A percentile compares a stretch with the other conserved stretches of the same genome.
These are phyloP conservation scores for Cicer arietinum DNA, from an alignment of 306 rosid genomes.

Conservation along the genomic window DNA sequence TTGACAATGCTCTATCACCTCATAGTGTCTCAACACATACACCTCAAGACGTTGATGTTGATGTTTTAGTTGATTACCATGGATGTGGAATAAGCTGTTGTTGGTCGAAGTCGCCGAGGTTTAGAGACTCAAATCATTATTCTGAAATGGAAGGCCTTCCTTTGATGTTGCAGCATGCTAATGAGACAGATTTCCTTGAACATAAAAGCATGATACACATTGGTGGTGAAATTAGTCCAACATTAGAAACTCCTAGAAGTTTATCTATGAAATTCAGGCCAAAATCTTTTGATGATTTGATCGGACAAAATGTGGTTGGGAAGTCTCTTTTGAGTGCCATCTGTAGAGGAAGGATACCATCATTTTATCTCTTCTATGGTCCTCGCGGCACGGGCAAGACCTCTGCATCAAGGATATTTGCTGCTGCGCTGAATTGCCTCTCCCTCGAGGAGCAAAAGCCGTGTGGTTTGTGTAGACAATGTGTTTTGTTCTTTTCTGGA, in stretches of 20 bases:
- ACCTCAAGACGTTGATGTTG: slow-evolving; percentile 54
- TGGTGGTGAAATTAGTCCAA: slow-evolving; percentile 52
- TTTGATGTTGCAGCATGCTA: slow-evolving; percentile 56
- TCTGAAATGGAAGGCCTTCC: slow-evolving; percentile 63
- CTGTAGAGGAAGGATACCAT: slow-evolving; percentile 66
- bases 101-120: slow-evolving; percentile 79
- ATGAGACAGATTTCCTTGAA: slow-evolving; percentile 47
- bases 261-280: slow-evolving; percentile 78
- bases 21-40: slow-evolving; percentile 37
- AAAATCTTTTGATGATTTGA: slow-evolving; percentile 74
- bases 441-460: slow-evolving; percentile 68
- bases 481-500: slow-evolving; percentile 71
- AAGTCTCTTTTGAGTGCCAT: slow-evolving; percentile 88
- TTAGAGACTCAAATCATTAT: slow-evolving; percentile 53
- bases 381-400: slow-evolving; percentile 92
- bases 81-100: slow-evolving; percentile 76
- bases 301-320: slow-evolving; percentile 79
- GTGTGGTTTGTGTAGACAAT: slow-evolving; percentile 79
- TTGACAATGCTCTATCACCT: slow-evolving; percentile 50
- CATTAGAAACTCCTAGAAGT: slow-evolving; percentile 67
- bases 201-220: slow-evolving; percentile 48
- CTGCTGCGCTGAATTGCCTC: slow-evolving; percentile 88
- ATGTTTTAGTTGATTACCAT: slow-evolving; percentile 46
- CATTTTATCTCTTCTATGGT: slow-evolving; percentile 84
- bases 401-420: slow-evolving; percentile 84